Conservation (phyloP, 495 filamentous ascomycete species). For the Tuber umbilicatum region DNA sequence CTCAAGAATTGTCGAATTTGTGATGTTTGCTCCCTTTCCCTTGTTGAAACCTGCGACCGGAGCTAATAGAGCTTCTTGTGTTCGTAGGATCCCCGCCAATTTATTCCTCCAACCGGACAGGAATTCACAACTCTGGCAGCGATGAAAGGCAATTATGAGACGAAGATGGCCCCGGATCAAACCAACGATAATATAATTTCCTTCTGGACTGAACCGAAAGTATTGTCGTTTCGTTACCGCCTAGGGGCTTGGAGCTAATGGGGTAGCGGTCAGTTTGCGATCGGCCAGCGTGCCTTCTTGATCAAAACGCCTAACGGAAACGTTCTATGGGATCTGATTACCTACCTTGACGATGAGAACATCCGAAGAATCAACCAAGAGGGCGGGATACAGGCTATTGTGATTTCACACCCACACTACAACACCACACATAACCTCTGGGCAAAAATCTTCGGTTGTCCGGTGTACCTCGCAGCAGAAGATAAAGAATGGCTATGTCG, state of each 20-base stretch:
- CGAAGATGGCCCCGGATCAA: conserved; percentile 42
- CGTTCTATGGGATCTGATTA: conserved; percentile 68
- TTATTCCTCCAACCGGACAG: conserved; percentile 55
- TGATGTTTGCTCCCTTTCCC: conserved; percentile 50
- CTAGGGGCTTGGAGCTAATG: conserved; percentile 16
- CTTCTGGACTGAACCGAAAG: conserved; percentile 55
- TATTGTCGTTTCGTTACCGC: conserved; percentile 29
- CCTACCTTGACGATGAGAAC: conserved; percentile 58
- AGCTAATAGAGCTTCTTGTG: conserved; percentile 18
- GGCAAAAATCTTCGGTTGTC: conserved; percentile 57
- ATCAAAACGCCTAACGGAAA: conserved; percentile 56
- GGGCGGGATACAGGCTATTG: conserved; percentile 63
- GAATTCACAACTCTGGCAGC: conserved; percentile 53
- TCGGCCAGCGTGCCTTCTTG: conserved; percentile 66
- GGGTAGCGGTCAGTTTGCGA: conserved; percentile 49
- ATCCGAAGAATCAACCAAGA: conserved; percentile 46
- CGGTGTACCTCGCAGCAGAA: conserved; percentile 56
- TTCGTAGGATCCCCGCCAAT: conserved; percentile 60
- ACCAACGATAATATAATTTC: conserved; percentile 47
- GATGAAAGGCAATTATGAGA: conserved; percentile 44
- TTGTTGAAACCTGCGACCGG: not conserved
- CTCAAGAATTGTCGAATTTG: conserved; percentile 63
- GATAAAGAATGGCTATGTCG: conserved; percentile 58
- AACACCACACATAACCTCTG: conserved; percentile 65
- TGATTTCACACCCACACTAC: conserved; percentile 76